Percentiles rank a stretch among this genome's conserved stretches.
Conservation (phyloP, 1,139 yeast species). For the Insectozyma bohioensis region DNA sequence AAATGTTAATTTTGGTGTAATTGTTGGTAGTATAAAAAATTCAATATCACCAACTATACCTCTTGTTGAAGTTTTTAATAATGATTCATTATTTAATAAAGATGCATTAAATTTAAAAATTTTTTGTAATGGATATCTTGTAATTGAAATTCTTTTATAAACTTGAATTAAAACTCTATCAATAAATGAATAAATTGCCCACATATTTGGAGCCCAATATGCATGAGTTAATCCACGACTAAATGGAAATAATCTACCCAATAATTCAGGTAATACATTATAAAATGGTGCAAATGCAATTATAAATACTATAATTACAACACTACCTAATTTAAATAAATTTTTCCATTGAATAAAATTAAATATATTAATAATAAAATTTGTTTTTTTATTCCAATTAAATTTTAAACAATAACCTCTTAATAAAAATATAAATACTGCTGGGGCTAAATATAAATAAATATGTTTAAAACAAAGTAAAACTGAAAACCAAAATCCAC, state of each 20-base stretch:
- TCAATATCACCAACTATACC: constrained; percentile 91
- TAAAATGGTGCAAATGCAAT: constrained; percentile 83
- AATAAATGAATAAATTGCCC: constrained; percentile 91
- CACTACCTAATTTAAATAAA: constrained; percentile 58
- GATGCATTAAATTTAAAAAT: constrained; percentile 35
- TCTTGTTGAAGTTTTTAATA: constrained; percentile 57
- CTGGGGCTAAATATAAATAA: constrained; percentile 90
- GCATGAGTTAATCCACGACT: constrained; percentile 96
- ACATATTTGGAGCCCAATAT: constrained; percentile 97
- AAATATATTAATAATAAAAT: constrained; percentile 25
- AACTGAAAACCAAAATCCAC: constrained; percentile 74
- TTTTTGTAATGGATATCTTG: constrained; percentile 34
- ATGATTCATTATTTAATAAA: constrained; percentile 23
- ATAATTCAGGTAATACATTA: constrained; percentile 62
- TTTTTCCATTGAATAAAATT: constrained; percentile 57
- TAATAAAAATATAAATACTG: constrained; percentile 77
- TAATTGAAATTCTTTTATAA: constrained; percentile 45
- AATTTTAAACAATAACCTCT: constrained; percentile 65
- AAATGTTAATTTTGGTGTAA: constrained; percentile 77
- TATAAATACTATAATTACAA: constrained; percentile 62
- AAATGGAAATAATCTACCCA: constrained; percentile 81
- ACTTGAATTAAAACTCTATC: constrained; percentile 69
- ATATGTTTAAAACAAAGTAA: constrained; percentile 93
- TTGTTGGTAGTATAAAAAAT: constrained; percentile 76
- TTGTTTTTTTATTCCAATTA: constrained; percentile 28